Evolutionary conservation across 2,329 filamentous ascomycete genomes (phyloP), one percentile per base, ranked within the genome.

Genomic region (Fusarium keratoplasticum): DNA sequence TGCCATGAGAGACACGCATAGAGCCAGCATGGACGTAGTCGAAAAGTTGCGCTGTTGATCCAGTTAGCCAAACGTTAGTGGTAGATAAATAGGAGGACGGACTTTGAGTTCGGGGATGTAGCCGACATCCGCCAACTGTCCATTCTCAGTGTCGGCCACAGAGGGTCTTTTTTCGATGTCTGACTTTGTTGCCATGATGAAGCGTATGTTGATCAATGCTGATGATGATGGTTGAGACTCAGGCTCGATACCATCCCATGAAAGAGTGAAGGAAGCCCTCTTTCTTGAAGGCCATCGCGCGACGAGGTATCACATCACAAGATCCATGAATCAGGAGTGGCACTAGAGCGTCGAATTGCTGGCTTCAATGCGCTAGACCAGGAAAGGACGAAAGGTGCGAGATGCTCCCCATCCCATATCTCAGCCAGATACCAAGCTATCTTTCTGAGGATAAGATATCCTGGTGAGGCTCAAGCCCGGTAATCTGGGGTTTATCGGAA

Each of bases 21-120:
- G 36, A 1, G 69, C 61, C 3, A 76, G 9, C 73, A 76, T 73
- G 1, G 73, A 66, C 10, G 42, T 42, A 0, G 64, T 35, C 2
- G 73, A 76, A 10, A 75, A 75, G 29, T 71, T 74, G 33, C 72
- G 69, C 64, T 74, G 4, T 54, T 29, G 20, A 27, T 18, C 11
- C 14, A 10, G n/a, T 47, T 20, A 40, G 36, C 16, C n/a, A 11
- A 3, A 14, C 25, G 38, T 9, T 18, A 4, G 4, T 2, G 16
- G 25, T 42, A 20, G n/a, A 3, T 27, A 7, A 20, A 18, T 20
- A 2, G 18, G 2, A 9, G 14, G 11, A 64, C 64, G 4, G 11
- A 65, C 64, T 14, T 66, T 66, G 14, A 66, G 20, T 25, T 66
- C 44, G 4, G 40, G 59, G 36, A 18, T 29, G 22, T 62, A 62